Evolutionary conservation across 1,284 basidiomycete genomes (phyloP).

Genomic region (Apiotrichum laibachii): DNA sequence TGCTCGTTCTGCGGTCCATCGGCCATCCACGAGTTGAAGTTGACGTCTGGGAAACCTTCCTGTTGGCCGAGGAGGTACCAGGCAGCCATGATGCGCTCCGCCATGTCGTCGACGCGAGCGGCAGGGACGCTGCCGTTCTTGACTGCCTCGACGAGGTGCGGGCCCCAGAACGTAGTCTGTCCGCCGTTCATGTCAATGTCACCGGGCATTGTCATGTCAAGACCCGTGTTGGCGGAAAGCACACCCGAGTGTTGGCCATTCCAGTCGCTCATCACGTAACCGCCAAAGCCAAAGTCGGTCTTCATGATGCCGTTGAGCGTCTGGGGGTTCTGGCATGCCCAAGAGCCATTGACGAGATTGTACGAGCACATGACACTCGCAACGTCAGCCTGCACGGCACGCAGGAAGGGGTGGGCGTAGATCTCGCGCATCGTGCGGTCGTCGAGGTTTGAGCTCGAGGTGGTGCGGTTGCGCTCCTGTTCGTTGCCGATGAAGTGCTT

Average conservation of each 20-base stretch:
- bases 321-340: constrained; percentile 62
- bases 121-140: constrained; percentile 29
- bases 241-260: constrained; percentile 11
- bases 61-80: constrained; percentile 39
- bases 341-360: constrained; percentile 62
- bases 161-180: constrained; percentile 17
- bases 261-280: constrained; percentile 40
- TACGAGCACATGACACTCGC: constrained; percentile 72
- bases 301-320: constrained; percentile 69
- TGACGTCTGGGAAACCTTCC: constrained; percentile 24
- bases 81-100: constrained; percentile 30
- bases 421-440: constrained; percentile 30
- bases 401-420: constrained; percentile 56
- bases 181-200: constrained; percentile 21
- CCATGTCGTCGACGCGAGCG: constrained; percentile 37
- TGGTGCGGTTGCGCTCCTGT: constrained; percentile 28
- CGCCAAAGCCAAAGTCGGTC: constrained; percentile 65
- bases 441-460: constrained; percentile 25
- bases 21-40: constrained; percentile 20
- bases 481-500: constrained; percentile 34
- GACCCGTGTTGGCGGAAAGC: neutral
- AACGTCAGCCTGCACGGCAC: constrained; percentile 67
- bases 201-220: constrained; percentile 52
- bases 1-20: constrained; percentile 55
- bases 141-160: constrained; percentile 25